These are phyloP conservation scores for Mortierella hygrophila DNA, from an alignment of 192 early-diverging fungal species.

Conservation along the genomic window DNA sequence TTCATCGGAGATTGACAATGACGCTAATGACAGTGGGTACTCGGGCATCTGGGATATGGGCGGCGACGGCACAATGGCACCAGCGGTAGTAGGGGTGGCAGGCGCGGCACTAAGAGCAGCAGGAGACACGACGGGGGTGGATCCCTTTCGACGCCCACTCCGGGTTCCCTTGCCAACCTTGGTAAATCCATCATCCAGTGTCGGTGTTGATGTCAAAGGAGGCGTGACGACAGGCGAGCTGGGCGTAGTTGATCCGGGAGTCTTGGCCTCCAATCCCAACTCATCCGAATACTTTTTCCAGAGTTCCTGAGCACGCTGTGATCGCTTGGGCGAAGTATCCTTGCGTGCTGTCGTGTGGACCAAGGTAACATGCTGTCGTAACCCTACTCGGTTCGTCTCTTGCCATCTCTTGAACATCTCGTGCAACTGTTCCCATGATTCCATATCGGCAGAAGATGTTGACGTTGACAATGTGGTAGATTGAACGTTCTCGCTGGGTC, in stretches of 20 bases:
- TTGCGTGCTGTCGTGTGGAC: constrained; percentile 53
- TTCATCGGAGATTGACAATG: neutral
- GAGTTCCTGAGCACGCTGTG: constrained; percentile 35
- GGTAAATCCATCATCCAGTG: neutral
- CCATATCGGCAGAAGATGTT: constrained; percentile 16
- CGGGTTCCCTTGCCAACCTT: neutral
- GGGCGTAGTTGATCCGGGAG: neutral
- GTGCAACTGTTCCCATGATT: constrained; percentile 30
- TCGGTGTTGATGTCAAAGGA: neutral
- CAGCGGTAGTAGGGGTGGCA: neutral
- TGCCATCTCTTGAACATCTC: constrained; percentile 28
- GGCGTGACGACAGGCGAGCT: neutral
- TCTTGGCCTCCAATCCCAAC: neutral
- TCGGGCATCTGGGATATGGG: neutral
- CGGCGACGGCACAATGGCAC: neutral
- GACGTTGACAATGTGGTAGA: constrained; percentile 21
- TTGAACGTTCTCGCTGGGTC: neutral
- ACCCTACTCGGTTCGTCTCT: constrained; percentile 27
- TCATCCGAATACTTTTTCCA: constrained; percentile 34
- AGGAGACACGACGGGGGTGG: neutral
- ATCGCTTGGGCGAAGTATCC: constrained; percentile 38
- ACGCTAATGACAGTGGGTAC: neutral
- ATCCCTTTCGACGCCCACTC: neutral
- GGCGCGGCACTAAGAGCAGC: neutral
- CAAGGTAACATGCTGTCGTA: constrained; percentile 65